phyloP scores from a whole-genome alignment of 1,284 basidiomycete species.

The Cystobasidium pallidum region DNA sequence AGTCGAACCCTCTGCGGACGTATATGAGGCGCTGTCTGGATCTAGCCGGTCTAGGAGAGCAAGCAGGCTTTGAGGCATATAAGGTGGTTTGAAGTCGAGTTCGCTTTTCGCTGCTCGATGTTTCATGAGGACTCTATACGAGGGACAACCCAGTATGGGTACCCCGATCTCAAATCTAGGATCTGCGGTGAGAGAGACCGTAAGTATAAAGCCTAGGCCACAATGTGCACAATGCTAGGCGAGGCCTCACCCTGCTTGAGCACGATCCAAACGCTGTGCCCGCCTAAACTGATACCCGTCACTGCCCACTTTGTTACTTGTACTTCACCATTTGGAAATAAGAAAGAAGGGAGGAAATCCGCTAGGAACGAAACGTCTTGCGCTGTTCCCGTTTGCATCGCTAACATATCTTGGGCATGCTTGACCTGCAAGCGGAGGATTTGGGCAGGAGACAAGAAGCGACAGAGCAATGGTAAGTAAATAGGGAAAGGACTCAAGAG shows the following conservation, averaged over 20 bases:
- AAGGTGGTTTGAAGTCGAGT: slow-evolving; percentile 61
- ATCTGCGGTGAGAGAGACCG: slow-evolving; percentile 59
- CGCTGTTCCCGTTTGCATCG: slow-evolving; percentile 59
- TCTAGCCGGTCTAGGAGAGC: slow-evolving; percentile 61
- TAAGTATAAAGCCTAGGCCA: neutral
- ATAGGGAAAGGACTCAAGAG: too few species aligned
- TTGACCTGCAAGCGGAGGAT: slow-evolving; percentile 14
- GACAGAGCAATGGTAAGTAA: too few species aligned
- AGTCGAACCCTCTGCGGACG: slow-evolving; percentile 49
- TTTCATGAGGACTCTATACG: slow-evolving; percentile 67
- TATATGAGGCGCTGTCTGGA: slow-evolving; percentile 54
- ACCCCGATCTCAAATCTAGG: slow-evolving; percentile 71
- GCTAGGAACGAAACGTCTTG: slow-evolving; percentile 78
- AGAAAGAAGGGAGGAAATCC: slow-evolving; percentile 74
- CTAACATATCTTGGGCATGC: slow-evolving; percentile 42
- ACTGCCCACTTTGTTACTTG: slow-evolving; percentile 68
- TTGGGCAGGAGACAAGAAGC: too few species aligned
- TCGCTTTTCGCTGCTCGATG: slow-evolving; percentile 62
- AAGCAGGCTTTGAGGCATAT: slow-evolving; percentile 65
- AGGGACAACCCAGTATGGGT: slow-evolving; percentile 75
- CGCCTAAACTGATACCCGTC: slow-evolving; percentile 74
- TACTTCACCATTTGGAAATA: slow-evolving; percentile 73
- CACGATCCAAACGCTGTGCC: slow-evolving; percentile 74
- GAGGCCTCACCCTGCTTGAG: slow-evolving; percentile 66
- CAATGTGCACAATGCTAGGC: too few species aligned